Evolutionary conservation across 2,329 filamentous ascomycete species (phyloP), one percentile per base, ranked within the genome.

Genomic region (Pyrenophora graminea): DNA sequence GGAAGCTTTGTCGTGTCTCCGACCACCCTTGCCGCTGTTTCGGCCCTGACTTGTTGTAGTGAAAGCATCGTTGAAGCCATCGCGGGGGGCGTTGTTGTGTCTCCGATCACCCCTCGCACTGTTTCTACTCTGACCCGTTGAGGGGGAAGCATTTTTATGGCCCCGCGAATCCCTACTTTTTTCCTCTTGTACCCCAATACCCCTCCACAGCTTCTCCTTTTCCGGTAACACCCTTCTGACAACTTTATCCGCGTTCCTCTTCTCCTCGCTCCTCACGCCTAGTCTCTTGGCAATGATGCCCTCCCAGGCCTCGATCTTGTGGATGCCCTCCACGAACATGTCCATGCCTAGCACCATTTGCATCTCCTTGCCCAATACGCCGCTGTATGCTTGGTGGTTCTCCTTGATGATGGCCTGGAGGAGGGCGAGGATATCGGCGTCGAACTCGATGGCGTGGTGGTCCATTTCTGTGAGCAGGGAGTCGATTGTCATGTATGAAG

Each of bases 401-500:
- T 74, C 64, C 8, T 52, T 48, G 7, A 73, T 53, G 5, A 79
- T 72, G 2, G 49, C 45, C 12, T 73, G 63, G 0, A 80, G 56
- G 4, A 79, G 39, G 2, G 59, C 52, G 10, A 77, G 65, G 0
- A 82, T 84, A 18, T 70, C 70, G 9, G 62, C 55, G 58, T 88
- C 80, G 52, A 82, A 83, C 40, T 80, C 79, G 4, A 89, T 74
- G 0, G 86, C 86, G 1, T 81, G 80, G 30, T 80, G 76, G 34
- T 82, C 80, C 87, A 90, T 89, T 72, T 90, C 86, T 36, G 80
- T 76, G 4, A 90, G 73, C 1, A 87, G 68, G 3, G 78, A 74
- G 42, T 85, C 71, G 19, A 88, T 81, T 1, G 77, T 77, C 3
- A 65, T 57, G 2, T 84, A 76, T 62, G 90, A 84, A 18, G 83